phyloP scores from a whole-genome alignment of 2,329 filamentous ascomycete species.

The Fusarium duplospermum region DNA sequence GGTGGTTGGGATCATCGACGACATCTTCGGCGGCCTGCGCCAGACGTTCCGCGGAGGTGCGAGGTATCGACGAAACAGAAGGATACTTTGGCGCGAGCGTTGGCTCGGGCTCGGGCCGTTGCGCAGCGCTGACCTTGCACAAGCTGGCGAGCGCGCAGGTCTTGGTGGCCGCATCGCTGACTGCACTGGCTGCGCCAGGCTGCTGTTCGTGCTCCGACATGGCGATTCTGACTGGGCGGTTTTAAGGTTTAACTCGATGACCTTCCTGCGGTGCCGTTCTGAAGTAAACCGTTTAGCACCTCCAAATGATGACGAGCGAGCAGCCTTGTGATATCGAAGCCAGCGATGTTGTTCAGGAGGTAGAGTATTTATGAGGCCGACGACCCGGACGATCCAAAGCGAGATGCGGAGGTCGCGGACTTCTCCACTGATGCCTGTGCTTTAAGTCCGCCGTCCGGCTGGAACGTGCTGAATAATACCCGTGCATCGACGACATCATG shows the following conservation, averaged over 20 bases:
- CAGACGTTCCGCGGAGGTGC: constrained; percentile 46
- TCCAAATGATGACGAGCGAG: neutral
- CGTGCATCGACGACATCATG: neutral
- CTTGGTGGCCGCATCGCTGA: constrained; percentile 1
- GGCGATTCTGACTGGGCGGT: neutral
- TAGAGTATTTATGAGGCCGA: constrained; percentile 10
- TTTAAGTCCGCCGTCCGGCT: constrained; percentile 4
- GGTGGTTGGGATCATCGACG: constrained; percentile 36
- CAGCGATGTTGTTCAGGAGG: neutral
- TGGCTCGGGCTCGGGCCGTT: constrained; percentile 30
- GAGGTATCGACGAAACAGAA: constrained; percentile 48
- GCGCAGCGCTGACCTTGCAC: constrained; percentile 40
- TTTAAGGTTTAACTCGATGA: constrained; percentile 23
- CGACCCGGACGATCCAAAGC: constrained; percentile 2
- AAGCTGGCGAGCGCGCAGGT: constrained; percentile 33
- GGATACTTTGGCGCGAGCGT: constrained; percentile 38
- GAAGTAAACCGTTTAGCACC: neutral
- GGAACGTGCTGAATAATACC: constrained; percentile 32
- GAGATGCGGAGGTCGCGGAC: constrained; percentile 30
- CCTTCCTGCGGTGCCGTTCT: neutral
- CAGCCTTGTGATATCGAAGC: neutral
- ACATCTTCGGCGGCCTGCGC: constrained; percentile 45
- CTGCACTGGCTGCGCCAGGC: constrained; percentile 1
- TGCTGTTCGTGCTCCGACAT: constrained; percentile 27
- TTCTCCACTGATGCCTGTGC: constrained; percentile 1